phyloP scores from a whole-genome alignment of 305 asterid genomes.

The Fraxinus latifolia region DNA sequence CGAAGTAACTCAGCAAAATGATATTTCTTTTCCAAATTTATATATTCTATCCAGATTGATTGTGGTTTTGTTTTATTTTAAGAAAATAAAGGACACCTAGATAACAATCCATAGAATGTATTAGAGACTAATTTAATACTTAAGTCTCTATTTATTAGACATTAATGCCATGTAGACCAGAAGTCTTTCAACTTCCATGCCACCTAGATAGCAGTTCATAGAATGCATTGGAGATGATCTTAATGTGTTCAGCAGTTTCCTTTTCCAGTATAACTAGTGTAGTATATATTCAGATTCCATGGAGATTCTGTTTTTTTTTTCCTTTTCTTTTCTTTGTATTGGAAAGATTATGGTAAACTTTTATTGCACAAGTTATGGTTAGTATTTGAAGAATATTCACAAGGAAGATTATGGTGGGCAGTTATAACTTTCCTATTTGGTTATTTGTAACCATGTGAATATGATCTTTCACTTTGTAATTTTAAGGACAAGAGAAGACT shows the following conservation, averaged over 20 bases:
- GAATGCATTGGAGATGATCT: neutral
- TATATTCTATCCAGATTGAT: neutral
- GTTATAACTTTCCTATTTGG: neutral
- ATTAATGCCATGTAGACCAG: neutral
- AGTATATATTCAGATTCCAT: neutral
- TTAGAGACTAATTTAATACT: neutral
- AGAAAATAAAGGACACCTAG: neutral
- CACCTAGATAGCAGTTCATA: neutral
- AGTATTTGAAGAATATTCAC: neutral
- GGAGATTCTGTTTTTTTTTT: neutral
- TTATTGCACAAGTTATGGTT: neutral
- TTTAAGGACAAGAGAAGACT: neutral
- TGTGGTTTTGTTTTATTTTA: neutral
- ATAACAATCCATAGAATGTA: neutral
- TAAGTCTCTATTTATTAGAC: neutral
- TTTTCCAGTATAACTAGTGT: neutral
- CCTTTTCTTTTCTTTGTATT: neutral
- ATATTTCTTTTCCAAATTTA: neutral
- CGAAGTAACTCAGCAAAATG: neutral
- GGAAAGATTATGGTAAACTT: neutral
- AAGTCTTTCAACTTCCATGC: neutral
- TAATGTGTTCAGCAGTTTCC: neutral
- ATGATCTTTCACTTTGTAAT: neutral
- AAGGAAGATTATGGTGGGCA: neutral
- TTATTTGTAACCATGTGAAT: neutral